These are phyloP conservation scores for Eragrostis curvula DNA, from an alignment of 176 grass and related monocot species.

Conservation along the genomic window DNA sequence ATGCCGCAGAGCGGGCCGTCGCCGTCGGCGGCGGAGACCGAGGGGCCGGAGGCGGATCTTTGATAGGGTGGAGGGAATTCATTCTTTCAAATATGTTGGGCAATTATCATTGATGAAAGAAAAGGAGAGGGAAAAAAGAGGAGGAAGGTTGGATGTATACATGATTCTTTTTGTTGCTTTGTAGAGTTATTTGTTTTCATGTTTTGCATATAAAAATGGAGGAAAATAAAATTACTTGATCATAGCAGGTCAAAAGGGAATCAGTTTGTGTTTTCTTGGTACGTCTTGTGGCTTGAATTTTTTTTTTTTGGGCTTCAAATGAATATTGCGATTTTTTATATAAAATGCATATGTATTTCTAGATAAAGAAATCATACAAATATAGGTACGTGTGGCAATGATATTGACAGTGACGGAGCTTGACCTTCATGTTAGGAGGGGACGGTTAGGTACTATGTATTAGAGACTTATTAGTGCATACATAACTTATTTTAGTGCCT, in stretches of 20 bases:
- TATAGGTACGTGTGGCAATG: no score
- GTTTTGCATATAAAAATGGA: slow-evolving; percentile 11
- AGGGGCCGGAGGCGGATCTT: not conserved
- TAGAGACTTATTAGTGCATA: no score
- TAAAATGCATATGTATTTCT: no score
- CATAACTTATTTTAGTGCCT: no score
- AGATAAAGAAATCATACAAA: no score
- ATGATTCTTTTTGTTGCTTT: slow-evolving; percentile 43
- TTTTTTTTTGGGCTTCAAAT: no score
- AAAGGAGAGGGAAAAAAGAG: not conserved
- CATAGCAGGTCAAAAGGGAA: not conserved
- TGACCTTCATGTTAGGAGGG: no score
- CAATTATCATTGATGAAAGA: slow-evolving; percentile 14
- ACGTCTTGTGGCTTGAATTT: no score
- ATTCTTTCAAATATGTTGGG: not conserved
- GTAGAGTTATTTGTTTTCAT: slow-evolving; percentile 30
- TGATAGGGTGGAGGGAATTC: slow-evolving; percentile 10
- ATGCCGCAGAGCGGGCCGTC: not conserved
- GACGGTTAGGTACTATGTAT: no score
- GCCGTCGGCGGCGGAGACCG: not conserved
- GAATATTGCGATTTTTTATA: no score
- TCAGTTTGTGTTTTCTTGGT: no score
- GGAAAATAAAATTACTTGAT: not conserved
- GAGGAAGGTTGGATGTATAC: slow-evolving; percentile 20
- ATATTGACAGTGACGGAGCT: no score